These are phyloP conservation scores for Dioszegia hungarica DNA, from an alignment of 768 basidiomycete genomes.

Conservation along the genomic window DNA sequence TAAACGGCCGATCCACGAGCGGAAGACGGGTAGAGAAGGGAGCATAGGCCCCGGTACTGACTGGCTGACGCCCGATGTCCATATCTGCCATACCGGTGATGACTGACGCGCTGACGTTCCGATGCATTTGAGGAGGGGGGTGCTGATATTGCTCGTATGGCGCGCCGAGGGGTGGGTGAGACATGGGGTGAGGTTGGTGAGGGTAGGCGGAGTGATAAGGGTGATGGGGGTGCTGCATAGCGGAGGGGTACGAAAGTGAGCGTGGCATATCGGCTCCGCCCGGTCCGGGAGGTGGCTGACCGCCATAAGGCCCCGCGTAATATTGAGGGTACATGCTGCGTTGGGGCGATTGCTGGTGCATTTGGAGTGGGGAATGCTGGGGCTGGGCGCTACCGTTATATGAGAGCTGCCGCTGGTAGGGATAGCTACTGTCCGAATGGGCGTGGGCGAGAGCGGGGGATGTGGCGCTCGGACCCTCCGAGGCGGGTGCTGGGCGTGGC, in stretches of 20 bases:
- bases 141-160: background rate
- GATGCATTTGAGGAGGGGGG: background rate
- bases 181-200: slow-evolving; percentile 12
- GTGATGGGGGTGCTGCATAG: slow-evolving; percentile 21
- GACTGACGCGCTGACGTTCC: slow-evolving; percentile 25
- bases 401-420: slow-evolving; percentile 13
- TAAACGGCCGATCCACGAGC: slow-evolving; percentile 46
- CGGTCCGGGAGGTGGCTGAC: background rate
- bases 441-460: slow-evolving; percentile 15
- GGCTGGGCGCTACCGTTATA: slow-evolving; percentile 2
- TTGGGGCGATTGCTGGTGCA: slow-evolving; percentile 15
- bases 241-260: slow-evolving; percentile 37
- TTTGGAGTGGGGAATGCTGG: slow-evolving; percentile 3
- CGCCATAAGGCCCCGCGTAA: slow-evolving; percentile 16
- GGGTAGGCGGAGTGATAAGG: slow-evolving; percentile 17
- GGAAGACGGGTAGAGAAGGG: slow-evolving; percentile 35
- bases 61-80: background rate
- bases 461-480: background rate
- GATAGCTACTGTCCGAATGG: slow-evolving; percentile 4
- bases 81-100: slow-evolving; percentile 10
- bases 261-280: slow-evolving; percentile 36
- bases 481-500: slow-evolving; percentile 7
- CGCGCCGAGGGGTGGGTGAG: slow-evolving; percentile 10
- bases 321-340: slow-evolving; percentile 19
- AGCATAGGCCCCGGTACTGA: slow-evolving; percentile 19